These are phyloP conservation scores for Umbelopsis sp. DNA, from an alignment of 371 early-diverging fungal species.

Conservation along the genomic window DNA sequence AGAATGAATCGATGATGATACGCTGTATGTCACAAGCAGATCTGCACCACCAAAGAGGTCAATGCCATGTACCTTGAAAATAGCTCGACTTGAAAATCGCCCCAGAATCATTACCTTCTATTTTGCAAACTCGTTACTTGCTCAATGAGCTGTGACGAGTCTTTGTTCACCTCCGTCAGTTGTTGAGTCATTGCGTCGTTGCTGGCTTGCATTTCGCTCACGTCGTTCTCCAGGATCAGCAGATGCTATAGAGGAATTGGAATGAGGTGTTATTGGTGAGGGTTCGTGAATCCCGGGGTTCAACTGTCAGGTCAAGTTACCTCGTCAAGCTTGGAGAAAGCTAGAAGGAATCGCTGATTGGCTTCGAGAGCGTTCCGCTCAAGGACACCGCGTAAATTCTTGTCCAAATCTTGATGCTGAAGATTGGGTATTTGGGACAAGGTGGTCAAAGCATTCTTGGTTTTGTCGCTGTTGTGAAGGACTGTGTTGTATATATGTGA, in stretches of 20 bases:
- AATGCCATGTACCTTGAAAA: no score
- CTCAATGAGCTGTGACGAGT: constrained; percentile 64
- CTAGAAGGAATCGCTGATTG: constrained; percentile 63
- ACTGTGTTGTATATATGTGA: constrained; percentile 6
- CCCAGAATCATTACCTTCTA: constrained; percentile 63
- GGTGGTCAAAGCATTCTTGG: constrained; percentile 66
- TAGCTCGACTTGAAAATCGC: constrained; percentile 40
- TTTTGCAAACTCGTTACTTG: constrained; percentile 67
- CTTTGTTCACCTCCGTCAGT: constrained; percentile 42
- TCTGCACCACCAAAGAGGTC: constrained; percentile 26
- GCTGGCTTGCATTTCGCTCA: constrained; percentile 63
- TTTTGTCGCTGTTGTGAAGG: constrained; percentile 51
- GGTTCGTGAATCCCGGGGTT: not conserved
- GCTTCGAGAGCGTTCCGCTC: constrained; percentile 68
- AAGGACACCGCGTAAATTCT: constrained; percentile 71
- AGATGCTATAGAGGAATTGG: not conserved
- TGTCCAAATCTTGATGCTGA: constrained; percentile 58
- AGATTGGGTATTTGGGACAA: constrained; percentile 70
- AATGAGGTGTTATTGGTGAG: not conserved
- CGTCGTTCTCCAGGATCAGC: constrained; percentile 55
- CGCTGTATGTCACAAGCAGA: constrained; percentile 56
- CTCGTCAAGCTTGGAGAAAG: constrained; percentile 64
- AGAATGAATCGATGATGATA: constrained; percentile 59
- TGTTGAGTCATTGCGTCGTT: constrained; percentile 8
- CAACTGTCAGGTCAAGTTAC: constrained; percentile 35